These are phyloP conservation scores for Botrytis squamosa DNA, from an alignment of 2,329 filamentous ascomycete genomes.

Conservation along the genomic window DNA sequence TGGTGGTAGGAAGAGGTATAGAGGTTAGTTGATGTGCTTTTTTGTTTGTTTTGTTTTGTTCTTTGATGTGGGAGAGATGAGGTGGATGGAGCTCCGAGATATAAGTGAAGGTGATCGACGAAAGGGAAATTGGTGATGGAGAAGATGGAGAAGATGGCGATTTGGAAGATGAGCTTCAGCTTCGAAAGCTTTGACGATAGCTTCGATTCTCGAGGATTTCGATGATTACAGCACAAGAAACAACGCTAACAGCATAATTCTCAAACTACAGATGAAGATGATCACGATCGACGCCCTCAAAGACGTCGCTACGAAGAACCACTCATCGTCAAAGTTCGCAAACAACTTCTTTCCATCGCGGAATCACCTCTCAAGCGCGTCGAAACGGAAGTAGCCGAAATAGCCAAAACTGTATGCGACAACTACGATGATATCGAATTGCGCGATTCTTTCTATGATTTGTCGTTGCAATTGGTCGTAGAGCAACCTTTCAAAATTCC, in stretches of 20 bases:
- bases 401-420: conserved; percentile 75
- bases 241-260: conserved; percentile 32
- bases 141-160: not conserved
- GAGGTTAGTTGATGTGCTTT: conserved; percentile 56
- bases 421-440: conserved; percentile 84
- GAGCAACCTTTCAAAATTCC: conserved; percentile 99
- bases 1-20: conserved; percentile 73
- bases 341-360: conserved; percentile 75
- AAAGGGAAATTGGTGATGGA: not conserved
- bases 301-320: conserved; percentile 74
- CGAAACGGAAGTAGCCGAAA: conserved; percentile 72
- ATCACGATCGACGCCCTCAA: conserved; percentile 70
- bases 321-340: conserved; percentile 68
- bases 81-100: not conserved
- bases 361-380: conserved; percentile 77
- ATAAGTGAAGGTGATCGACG: not conserved
- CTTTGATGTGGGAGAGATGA: not conserved
- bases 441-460: conserved; percentile 67
- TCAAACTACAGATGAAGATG: conserved; percentile 64
- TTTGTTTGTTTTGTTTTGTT: not conserved
- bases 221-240: conserved; percentile 3
- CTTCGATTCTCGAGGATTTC: not conserved
- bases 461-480: conserved; percentile 71
- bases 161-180: not conserved
- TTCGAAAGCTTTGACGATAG: not conserved